Evolutionary conservation across 495 filamentous ascomycete species (phyloP).

Genomic region (Niebla homalea): DNA sequence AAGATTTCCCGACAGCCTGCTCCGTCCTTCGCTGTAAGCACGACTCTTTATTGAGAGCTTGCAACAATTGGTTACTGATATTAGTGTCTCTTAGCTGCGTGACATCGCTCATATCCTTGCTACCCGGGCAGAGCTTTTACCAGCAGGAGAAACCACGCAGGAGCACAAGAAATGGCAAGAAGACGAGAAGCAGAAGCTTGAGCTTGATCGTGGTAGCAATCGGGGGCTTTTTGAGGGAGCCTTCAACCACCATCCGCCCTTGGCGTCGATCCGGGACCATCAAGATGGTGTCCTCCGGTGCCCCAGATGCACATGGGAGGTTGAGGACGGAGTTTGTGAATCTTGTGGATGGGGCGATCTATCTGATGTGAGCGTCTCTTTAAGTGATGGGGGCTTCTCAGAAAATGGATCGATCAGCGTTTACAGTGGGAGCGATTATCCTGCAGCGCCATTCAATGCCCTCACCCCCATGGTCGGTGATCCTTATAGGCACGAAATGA

Average conservation of each 20-base stretch:
- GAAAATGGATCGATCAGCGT: neutral
- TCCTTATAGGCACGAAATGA: neutral
- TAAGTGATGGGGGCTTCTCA: slow-evolving; percentile 2
- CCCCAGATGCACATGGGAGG: slow-evolving; percentile 51
- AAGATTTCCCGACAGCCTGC: slow-evolving; percentile 46
- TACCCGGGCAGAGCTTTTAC: slow-evolving; percentile 47
- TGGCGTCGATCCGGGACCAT: slow-evolving; percentile 37
- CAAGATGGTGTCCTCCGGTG: slow-evolving; percentile 53
- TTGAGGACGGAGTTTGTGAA: slow-evolving; percentile 42
- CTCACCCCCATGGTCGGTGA: neutral
- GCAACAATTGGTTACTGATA: slow-evolving; percentile 2
- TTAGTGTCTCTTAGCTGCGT: slow-evolving; percentile 35
- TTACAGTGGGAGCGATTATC: neutral
- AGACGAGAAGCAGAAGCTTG: slow-evolving; percentile 40
- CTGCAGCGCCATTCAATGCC: neutral
- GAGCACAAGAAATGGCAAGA: slow-evolving; percentile 45
- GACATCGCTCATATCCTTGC: slow-evolving; percentile 56
- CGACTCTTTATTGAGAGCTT: neutral
- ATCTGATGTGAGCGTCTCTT: neutral
- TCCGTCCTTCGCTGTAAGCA: slow-evolving; percentile 54
- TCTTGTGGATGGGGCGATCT: slow-evolving; percentile 31
- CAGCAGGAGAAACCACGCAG: slow-evolving; percentile 46
- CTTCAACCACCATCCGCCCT: neutral
- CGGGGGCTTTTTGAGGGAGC: neutral
- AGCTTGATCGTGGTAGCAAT: slow-evolving; percentile 28